Base-by-base conservation (phyloP, 176 grass and related monocot genomes). In the Microstegium vimineum region DNA sequence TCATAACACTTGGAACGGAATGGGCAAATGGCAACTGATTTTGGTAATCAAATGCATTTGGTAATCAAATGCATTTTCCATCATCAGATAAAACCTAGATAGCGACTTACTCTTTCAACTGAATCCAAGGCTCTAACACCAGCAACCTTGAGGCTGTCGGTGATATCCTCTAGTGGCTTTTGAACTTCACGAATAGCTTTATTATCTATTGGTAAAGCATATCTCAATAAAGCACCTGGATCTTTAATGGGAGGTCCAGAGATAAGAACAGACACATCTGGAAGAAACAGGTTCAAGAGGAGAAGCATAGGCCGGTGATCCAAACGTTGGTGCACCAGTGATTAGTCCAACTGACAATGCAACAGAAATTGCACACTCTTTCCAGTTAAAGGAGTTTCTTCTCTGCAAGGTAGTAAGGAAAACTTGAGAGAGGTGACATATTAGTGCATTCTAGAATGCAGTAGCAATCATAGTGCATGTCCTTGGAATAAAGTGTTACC, bases 101-200 rank as follows among this genome's bases (percentile, higher is more conserved):
- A n/a, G 80, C 25, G 66, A 88, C 88, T 93, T 94, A 98, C 92
- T 86, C 88, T 91, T 82, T 94, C 88, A 73, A 93, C 90, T 43
- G 91, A 91, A 87, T 98, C 92, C 84, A 98, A 84, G 43, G 95
- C 95, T 86, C 92, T 94, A 45, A 90, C 84, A 71, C 95, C 95
- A 23, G 92, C 85, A 78, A 98, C 82, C 81, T 98, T 94, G 75
- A 94, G 95, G 66, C 90, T 94, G 8, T 98, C 92, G 0, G 95
- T 94, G 66, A 98, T 94, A 82, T 98, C 95, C 72, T 98, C 95
- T 23, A 93, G 72, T 1, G 92, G 92, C 81, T 93, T 94, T 74
- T 98, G 95, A 78, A 94, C 90, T 86, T 98, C 95, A 87, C 90
- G 82, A 15, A 98, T 84, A 82, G 95, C 90, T 83, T 94, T 94